Conservation (phyloP, 176 grass and related monocot species). For the Avena insularis region DNA sequence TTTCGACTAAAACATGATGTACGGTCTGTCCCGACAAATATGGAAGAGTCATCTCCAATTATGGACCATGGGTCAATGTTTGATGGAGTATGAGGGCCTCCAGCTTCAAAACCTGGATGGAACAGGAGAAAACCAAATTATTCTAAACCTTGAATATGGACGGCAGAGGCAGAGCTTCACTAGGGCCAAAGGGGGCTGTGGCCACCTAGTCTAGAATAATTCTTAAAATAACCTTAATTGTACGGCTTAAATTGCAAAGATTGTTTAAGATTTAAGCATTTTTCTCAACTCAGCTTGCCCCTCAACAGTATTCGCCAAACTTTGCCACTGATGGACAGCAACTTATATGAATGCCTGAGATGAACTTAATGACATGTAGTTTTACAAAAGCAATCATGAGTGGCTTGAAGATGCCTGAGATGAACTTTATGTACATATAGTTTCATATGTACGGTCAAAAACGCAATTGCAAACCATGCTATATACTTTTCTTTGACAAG, state of each 20-base stretch:
- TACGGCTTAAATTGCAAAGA: no score
- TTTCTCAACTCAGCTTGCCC: no score
- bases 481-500: not conserved
- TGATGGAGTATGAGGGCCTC: constrained; percentile 86
- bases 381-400: no score
- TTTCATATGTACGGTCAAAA: not conserved
- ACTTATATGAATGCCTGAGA: not conserved
- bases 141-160: not conserved
- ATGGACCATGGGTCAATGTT: constrained; percentile 81
- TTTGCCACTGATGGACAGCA: not conserved
- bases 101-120: constrained; percentile 87
- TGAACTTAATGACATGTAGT: no score
- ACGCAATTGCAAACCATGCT: no score
- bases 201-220: no score
- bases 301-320: no score
- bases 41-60: constrained; percentile 68
- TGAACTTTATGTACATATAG: not conserved
- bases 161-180: no score
- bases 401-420: not conserved
- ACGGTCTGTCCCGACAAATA: constrained; percentile 69
- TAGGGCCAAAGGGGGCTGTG: no score
- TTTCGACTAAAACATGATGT: constrained; percentile 78
- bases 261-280: no score
- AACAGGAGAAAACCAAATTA: not conserved
- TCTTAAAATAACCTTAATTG: no score